Conservation (phyloP, 495 filamentous ascomycete genomes). For the Astrothelium subdiscretum region DNA sequence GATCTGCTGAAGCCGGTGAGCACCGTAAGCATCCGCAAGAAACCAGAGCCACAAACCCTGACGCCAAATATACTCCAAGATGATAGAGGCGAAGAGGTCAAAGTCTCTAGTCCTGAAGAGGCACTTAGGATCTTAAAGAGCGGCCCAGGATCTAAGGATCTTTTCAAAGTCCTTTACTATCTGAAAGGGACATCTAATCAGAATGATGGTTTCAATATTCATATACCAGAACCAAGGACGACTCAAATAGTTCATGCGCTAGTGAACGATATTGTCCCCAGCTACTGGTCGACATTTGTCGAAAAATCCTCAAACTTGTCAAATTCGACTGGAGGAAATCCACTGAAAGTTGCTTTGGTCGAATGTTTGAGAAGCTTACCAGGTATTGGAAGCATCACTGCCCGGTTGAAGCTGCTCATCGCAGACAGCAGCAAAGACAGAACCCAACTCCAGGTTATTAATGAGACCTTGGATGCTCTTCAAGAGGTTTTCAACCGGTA, state of each 20-base stretch:
- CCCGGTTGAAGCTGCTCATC: constrained; percentile 41
- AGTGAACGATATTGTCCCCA: constrained; percentile 56
- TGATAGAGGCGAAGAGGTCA: neutral
- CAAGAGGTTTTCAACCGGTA: constrained; percentile 46
- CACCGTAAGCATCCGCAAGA: neutral
- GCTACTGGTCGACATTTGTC: constrained; percentile 51
- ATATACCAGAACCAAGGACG: constrained; percentile 48
- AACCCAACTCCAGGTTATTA: constrained; percentile 25
- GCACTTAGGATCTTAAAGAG: constrained; percentile 52
- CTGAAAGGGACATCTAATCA: constrained; percentile 32
- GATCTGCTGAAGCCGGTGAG: constrained; percentile 26
- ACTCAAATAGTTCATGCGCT: constrained; percentile 61
- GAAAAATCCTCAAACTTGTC: neutral
- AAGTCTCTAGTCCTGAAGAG: constrained; percentile 38
- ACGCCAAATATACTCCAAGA: neutral
- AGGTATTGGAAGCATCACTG: constrained; percentile 58
- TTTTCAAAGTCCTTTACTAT: constrained; percentile 41
- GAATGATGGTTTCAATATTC: constrained; percentile 43
- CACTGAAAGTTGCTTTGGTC: constrained; percentile 34
- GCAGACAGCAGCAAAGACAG: constrained; percentile 10
- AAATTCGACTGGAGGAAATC: neutral
- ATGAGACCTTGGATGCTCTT: constrained; percentile 34
- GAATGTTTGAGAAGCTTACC: constrained; percentile 59
- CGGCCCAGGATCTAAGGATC: constrained; percentile 48
- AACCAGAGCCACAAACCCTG: neutral